Evolutionary conservation across 2,329 filamentous ascomycete genomes (phyloP), one percentile per base, ranked within the genome.

Genomic region (Claviceps humidiphila): DNA sequence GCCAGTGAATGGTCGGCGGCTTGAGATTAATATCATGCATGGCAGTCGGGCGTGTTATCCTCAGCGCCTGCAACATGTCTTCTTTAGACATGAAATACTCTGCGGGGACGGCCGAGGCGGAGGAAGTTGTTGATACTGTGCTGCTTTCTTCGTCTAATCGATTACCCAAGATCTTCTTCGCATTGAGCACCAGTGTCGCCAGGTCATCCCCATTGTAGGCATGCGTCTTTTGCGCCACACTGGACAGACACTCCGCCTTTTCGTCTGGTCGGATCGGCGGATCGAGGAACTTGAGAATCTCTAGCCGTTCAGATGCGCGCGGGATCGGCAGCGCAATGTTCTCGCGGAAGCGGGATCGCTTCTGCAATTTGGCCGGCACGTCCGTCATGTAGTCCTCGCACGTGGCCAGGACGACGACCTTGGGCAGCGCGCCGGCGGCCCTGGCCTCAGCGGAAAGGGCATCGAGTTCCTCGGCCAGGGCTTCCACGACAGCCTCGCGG

Each of bases 11-110:
- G 14, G 86, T 89, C 0, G 89, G 90, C 8, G 88, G 90, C 62
- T 94, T 87, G 47, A 96, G 75, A 63, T 93, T 88, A 52, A 95
- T 82, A 62, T 94, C 89, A 58, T 88, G 83, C 80, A 97, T 91
- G 3, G 89, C 87, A 1, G 85, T 89, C 1, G 91, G 89, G 11
- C 80, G 77, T n/a, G 89, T 81, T 52, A 78, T 70, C 40, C 78
- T 74, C 39, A 91, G 74, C 1, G 89, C 87, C 41, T 73, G 65
- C 38, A 81, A 74, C 50, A 89, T 75, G 60, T 89, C 82, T 9
- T 75, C 58, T 49, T 61, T 60, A 0, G 59, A 59, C 7, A 72
- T 56, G 51, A 66, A 70, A 51, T 63, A 56, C 51, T 58, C 58
- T 50, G 39, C 38, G 1, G 43, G 46, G 7, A 7, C n/a, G 44